A percentile compares a stretch with the other conserved stretches of the same genome.
Evolutionary conservation across 441 rosid species (phyloP).

Genomic region (Pelargonium australe): DNA sequence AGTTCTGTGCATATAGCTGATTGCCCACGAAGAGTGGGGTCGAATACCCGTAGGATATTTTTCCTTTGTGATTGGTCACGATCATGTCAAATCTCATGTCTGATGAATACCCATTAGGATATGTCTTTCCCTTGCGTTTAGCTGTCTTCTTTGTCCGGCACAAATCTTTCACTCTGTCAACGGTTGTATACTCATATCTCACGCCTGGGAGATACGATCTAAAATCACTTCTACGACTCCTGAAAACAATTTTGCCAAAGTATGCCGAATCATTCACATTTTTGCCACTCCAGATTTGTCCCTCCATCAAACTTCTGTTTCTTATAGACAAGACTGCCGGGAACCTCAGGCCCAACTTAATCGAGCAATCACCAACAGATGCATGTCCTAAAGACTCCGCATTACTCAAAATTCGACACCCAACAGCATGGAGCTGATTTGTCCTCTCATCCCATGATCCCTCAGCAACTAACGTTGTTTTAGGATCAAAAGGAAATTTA

Average conservation of each 20-base stretch:
- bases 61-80: slow-evolving; percentile 38
- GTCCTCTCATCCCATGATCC: slow-evolving; percentile 67
- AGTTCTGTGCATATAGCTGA: slow-evolving; percentile 27
- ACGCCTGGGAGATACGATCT: slow-evolving; percentile 33
- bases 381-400: slow-evolving; percentile 39
- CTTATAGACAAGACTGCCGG: slow-evolving; percentile 43
- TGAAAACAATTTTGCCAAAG: slow-evolving; percentile 42
- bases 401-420: slow-evolving; percentile 56
- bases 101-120: slow-evolving; percentile 47
- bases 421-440: slow-evolving; percentile 55
- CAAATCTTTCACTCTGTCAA: slow-evolving; percentile 28
- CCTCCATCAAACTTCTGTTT: slow-evolving; percentile 37
- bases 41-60: slow-evolving; percentile 38
- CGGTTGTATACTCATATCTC: slow-evolving; percentile 51
- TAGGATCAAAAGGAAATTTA: slow-evolving; percentile 58
- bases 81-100: slow-evolving; percentile 71
- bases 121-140: slow-evolving; percentile 42
- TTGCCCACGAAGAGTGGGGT: slow-evolving; percentile 65
- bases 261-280: slow-evolving; percentile 37
- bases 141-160: slow-evolving; percentile 34
- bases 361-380: slow-evolving; percentile 59
- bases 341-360: slow-evolving; percentile 60
- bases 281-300: slow-evolving; percentile 58
- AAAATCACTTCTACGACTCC: slow-evolving; percentile 28
- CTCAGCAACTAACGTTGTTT: slow-evolving; percentile 55